These are phyloP conservation scores for Puccinellia tenuiflora DNA, from an alignment of 176 grass and related monocot genomes.

Conservation along the genomic window DNA sequence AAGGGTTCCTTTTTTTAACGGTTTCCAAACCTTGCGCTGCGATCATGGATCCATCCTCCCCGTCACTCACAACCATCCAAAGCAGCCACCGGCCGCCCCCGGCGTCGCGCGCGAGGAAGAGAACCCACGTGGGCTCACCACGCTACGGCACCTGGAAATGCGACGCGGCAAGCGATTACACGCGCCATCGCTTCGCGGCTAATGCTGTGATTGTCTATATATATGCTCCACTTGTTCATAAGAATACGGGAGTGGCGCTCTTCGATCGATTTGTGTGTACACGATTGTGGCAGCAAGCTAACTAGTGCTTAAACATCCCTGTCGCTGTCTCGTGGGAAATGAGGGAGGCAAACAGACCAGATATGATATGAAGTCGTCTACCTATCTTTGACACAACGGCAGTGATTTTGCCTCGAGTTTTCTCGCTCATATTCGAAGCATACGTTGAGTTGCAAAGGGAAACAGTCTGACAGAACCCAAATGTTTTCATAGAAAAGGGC, in stretches of 20 bases:
- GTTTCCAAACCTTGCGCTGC: no score
- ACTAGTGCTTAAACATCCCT: neutral
- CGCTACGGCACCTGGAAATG: neutral
- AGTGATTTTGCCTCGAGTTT: neutral
- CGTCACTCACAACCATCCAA: no score
- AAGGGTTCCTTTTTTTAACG: no score
- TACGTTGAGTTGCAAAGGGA: no score
- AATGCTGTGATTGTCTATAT: conserved; percentile 10
- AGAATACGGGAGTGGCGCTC: neutral
- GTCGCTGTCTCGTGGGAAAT: conserved; percentile 7
- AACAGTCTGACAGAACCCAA: no score
- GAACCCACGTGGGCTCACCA: neutral
- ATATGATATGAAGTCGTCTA: neutral
- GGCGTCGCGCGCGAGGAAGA: neutral
- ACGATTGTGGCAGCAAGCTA: neutral
- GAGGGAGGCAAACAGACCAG: neutral
- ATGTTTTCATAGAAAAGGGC: no score
- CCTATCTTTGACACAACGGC: neutral
- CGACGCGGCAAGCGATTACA: neutral
- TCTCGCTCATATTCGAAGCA: no score
- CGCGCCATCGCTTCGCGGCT: neutral
- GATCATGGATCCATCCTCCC: no score
- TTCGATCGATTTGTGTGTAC: neutral
- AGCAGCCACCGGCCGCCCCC: neutral
- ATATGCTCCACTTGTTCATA: neutral